Conservation (phyloP, 768 basidiomycete genomes). For the Rossbeevera mucosa region DNA sequence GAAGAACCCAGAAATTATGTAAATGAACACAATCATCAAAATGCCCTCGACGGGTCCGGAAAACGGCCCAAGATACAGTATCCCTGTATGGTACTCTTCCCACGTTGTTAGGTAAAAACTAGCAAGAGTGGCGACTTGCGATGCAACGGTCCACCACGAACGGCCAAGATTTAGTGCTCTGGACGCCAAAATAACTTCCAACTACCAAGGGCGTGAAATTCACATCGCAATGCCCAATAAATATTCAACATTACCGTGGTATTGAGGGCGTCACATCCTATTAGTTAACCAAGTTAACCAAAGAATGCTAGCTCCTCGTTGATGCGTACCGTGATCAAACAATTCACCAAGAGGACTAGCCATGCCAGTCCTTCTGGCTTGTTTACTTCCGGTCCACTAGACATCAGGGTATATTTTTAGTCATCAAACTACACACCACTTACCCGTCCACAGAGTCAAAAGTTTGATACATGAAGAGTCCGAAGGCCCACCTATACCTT, state of each 20-base stretch:
- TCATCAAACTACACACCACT: slow-evolving; percentile 17
- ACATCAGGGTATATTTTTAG: slow-evolving; percentile 3
- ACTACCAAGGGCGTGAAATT: slow-evolving; percentile 38
- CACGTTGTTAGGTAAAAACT: slow-evolving; percentile 75
- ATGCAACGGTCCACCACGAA: slow-evolving; percentile 96
- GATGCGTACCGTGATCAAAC: slow-evolving; percentile 86
- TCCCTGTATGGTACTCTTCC: slow-evolving; percentile 89
- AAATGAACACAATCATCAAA: slow-evolving; percentile 75
- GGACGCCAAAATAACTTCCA: slow-evolving; percentile 79
- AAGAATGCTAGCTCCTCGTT: background rate
- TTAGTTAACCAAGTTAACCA: background rate
- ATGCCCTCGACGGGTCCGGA: slow-evolving; percentile 98
- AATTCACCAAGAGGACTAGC: slow-evolving; percentile 96
- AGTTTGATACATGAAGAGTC: slow-evolving; percentile 88
- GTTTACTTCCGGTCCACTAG: slow-evolving; percentile 55
- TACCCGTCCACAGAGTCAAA: slow-evolving; percentile 89
- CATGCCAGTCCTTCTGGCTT: slow-evolving; percentile 94
- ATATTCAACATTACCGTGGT: slow-evolving; percentile 61
- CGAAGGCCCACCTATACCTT: slow-evolving; percentile 68
- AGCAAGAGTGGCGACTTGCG: slow-evolving; percentile 63
- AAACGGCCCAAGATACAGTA: slow-evolving; percentile 86
- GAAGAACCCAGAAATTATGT: slow-evolving; percentile 69
- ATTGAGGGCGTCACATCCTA: slow-evolving; percentile 92
- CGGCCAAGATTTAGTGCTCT: slow-evolving; percentile 88
- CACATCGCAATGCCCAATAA: background rate